Conservation (phyloP, 2,329 filamentous ascomycete species). For the Ustulina deusta region DNA sequence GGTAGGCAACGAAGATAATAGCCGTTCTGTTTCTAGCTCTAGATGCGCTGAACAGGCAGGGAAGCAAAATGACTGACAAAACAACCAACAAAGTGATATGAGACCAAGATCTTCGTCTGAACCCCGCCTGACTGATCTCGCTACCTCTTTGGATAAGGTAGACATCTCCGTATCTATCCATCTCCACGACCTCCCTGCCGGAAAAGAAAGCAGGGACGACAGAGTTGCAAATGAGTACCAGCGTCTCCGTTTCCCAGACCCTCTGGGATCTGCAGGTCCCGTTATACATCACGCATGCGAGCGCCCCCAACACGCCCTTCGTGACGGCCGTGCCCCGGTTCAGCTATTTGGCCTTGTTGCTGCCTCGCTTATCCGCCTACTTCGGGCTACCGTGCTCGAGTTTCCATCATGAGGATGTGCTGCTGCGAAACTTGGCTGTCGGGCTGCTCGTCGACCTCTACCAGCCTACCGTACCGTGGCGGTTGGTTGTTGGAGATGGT, state of each 20-base stretch:
- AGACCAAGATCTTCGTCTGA: conserved; percentile 20
- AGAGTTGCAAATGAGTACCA: conserved; percentile 32
- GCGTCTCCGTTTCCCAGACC: conserved; percentile 55
- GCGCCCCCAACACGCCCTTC: conserved; percentile 61
- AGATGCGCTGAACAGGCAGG: conserved; percentile 9
- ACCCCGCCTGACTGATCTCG: conserved; percentile 13
- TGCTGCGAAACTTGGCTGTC: conserved; percentile 51
- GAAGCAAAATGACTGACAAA: conserved; percentile 34
- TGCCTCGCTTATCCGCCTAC: conserved; percentile 66
- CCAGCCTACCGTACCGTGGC: conserved; percentile 66
- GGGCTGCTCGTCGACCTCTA: conserved; percentile 66
- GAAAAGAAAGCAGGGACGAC: background rate
- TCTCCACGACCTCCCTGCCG: background rate
- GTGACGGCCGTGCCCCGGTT: conserved; percentile 68
- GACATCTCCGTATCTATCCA: background rate
- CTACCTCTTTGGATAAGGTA: conserved; percentile 1
- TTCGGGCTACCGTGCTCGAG: conserved; percentile 67
- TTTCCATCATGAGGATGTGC: conserved; percentile 63
- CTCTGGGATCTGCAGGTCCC: conserved; percentile 69
- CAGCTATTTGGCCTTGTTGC: conserved; percentile 68
- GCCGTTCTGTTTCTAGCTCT: background rate
- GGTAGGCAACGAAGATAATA: background rate
- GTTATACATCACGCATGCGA: conserved; percentile 65
- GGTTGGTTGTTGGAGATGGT: conserved; percentile 65
- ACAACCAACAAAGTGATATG: conserved; percentile 27